Evolutionary conservation across 352 stramenopile species (phyloP).

Genomic region (Phytopythium oedochilum): DNA sequence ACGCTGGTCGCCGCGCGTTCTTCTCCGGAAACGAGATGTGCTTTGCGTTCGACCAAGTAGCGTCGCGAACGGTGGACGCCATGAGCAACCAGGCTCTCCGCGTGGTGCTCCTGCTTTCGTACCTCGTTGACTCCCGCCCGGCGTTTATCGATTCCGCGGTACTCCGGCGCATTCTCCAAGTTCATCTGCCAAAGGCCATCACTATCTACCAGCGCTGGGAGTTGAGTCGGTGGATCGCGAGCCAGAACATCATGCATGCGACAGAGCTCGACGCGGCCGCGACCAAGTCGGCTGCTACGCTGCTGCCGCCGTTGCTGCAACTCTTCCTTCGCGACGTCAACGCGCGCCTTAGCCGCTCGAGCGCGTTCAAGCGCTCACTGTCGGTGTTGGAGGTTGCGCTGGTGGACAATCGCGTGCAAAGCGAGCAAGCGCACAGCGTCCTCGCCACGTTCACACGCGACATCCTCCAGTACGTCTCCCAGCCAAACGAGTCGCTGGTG

Average conservation of each 20-base stretch:
- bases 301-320: constrained; percentile 57
- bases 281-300: constrained; percentile 36
- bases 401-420: constrained; percentile 33
- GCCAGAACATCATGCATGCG: constrained; percentile 42
- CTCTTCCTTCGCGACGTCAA: constrained; percentile 63
- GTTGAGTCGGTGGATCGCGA: constrained; percentile 58
- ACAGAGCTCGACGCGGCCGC: constrained; percentile 36
- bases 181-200: constrained; percentile 55
- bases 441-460: constrained; percentile 51
- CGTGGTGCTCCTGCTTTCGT: constrained; percentile 60
- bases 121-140: constrained; percentile 51
- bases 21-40: constrained; percentile 52
- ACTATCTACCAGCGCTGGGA: constrained; percentile 67
- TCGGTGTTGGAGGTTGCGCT: constrained; percentile 33
- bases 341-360: constrained; percentile 36
- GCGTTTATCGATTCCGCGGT: constrained; percentile 40
- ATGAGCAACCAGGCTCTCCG: constrained; percentile 60
- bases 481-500: constrained; percentile 50
- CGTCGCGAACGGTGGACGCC: constrained; percentile 50
- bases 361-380: constrained; percentile 45
- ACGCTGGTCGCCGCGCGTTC: constrained; percentile 19
- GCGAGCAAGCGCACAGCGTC: constrained; percentile 50
- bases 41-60: constrained; percentile 59
- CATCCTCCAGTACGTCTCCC: constrained; percentile 47
- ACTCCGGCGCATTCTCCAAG: constrained; percentile 34